Base-by-base conservation (phyloP, 148 eudicot species). In the Fallopia convolvulus region DNA sequence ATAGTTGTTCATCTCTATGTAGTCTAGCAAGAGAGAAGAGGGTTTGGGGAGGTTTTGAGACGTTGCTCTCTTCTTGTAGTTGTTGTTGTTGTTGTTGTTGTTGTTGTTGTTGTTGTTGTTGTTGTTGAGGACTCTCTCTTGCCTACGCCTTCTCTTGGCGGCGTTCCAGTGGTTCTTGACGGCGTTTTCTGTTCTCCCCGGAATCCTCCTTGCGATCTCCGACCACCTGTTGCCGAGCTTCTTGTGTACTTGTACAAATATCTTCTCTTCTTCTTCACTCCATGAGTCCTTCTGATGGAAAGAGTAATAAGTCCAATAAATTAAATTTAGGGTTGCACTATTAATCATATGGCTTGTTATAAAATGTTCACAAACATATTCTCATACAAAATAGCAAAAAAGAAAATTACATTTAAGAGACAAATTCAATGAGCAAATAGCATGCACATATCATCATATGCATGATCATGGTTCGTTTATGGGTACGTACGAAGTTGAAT, bases 1-100 rank as follows among this genome's bases (percentile, higher is more conserved):
- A 33, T 49, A 71, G 33, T 68, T 77, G 75, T 65, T 78, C 81
- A 53, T 82, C 66, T 18, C 80, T 30, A 90, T 87, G 85, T 93
- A 93, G 3, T 88, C 87, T 82, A 87, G 87, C 47, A 93, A 81
- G 23, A 88, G 18, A 2, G 90, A 81, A 15, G 88, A 79, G 8
- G 30, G 56, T 17, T n/a, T 60, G 14, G 39, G 33, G 50, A 41
- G 70, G 10, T 8, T 42, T 53, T 30, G 30, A 46, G n/a, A n/a
- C n/a, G 79, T 44, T 71, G 39, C 76, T 75, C 14, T 56, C 56
- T 47, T 80, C 70, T 86, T 87, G 30, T 26, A 26, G 30, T 26
- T 26, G 30, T 26, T 26, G 30, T 26, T 26, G 30, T 26, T 26
- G 4, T 83, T 87, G 76, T 86, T 87, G 30, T 26, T 0, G 30